Base-by-base conservation (phyloP, 441 rosid species). In the Euphorbia neoarborescens region DNA sequence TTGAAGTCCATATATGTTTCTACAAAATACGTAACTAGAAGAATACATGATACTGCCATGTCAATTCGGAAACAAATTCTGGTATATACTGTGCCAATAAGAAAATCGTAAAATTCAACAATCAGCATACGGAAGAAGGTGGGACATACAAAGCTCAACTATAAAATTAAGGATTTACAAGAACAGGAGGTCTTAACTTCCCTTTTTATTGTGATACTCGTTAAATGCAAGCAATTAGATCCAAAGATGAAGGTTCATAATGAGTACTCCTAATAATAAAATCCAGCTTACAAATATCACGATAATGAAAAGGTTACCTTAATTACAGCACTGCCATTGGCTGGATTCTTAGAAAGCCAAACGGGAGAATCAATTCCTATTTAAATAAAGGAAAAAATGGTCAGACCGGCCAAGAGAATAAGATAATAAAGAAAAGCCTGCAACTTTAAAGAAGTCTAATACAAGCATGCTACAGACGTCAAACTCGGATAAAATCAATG, bases 291-390 rank as follows among this genome's bases (percentile, higher is more conserved):
- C 9, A 38, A 10, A 32, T 50, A 27, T 40, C 10, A 54, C 10
- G 25, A 56, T 20, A 48, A 60, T 44, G 14, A 46, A 54, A 75
- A 59, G 56, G 74, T 74, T 77, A 84, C 91, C 91, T 85, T 86
- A 66, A 92, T 84, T 69, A 90, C 76, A 57, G 77, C 90, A 82
- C 77, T 78, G 51, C 61, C 76, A 74, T 65, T 81, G 38, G 79
- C 50, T 22, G 81, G 66, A 63, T 65, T 72, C 69, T 77, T 83
- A 71, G 88, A 71, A 74, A 68, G 85, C 85, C 87, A 88, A 17
- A 40, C 73, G 53, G 19, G 70, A 56, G 80, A 78, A 75, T 89
- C 89, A 71, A 83, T 65, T 68, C 88, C 96, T 88, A 79, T 58
- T 62, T 60, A 70, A 28, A 56, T 30, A 56, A 56, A 46, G 51